Base-by-base conservation (phyloP, 257 asterid genomes). In the Striga asiatica region DNA sequence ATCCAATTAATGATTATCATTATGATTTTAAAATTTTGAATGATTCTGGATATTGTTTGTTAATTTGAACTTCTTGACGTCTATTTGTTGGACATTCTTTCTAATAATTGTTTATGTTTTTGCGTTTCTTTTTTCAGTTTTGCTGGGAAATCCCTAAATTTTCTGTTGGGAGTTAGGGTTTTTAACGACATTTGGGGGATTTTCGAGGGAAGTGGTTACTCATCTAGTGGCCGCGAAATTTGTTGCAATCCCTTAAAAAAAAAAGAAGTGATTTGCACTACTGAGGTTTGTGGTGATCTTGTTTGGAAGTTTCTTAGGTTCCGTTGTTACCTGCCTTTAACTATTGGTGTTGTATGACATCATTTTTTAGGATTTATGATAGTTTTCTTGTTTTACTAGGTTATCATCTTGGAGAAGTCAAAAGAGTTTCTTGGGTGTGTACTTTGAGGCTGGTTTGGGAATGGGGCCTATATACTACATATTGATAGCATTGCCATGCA, bases 391-490 rank as follows among this genome's bases (percentile, higher is more conserved):
- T 24, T 3, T 38, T 55, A 5, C 32, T 55, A 59, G 78, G 78
- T 12, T 64, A 54, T 62, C 66, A 51, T 53, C 25, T 22, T 63
- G 47, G 12, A 49, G n/a, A n/a, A n/a, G n/a, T n/a, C n/a, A n/a
- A n/a, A 32, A 50, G 56, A 25, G 48, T 16, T 5, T 16, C 21
- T 5, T 66, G 49, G 53, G 53, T 34, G 63, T 21, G 21, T 58
- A 66, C 47, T 32, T 57, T 37, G 39, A 11, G 43, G 27, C 66
- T 57, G 56, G 45, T 65, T 42, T 43, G 72, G 28, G 48, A 64
- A 92, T 92, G 99, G 99, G 85, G 74, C 94, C 95, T 3, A 59
- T 85, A 54, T 81, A 60, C 68, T 92, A 81, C 74, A 69, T 83
- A 43, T 49, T 88, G 71, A 77, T 85, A 50, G 99, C 99, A 25